Evolutionary conservation across 2,329 filamentous ascomycete species (phyloP).

Genomic region (Colletotrichum sp.): DNA sequence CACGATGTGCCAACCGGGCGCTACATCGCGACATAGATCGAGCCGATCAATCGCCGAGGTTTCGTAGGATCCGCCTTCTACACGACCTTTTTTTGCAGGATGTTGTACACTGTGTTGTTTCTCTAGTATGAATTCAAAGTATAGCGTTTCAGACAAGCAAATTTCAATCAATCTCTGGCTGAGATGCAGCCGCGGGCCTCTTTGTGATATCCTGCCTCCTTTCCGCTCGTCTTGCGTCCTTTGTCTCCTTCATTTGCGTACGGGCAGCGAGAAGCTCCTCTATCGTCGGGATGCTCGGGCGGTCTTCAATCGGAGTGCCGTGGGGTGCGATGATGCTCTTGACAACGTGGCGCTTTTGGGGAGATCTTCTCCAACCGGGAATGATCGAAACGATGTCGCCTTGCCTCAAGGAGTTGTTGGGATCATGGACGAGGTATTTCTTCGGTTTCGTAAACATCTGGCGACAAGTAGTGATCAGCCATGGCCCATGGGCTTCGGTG

Average conservation of each 20-base stretch:
- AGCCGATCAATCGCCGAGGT: neutral
- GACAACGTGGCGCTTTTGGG: constrained; percentile 75
- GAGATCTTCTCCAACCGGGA: constrained; percentile 68
- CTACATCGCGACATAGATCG: neutral
- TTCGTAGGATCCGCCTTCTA: neutral
- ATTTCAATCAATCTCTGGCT: neutral
- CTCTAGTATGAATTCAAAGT: neutral
- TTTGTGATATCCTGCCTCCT: constrained; percentile 26
- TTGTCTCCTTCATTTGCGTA: constrained; percentile 59
- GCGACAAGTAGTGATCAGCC: neutral
- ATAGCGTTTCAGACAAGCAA: neutral
- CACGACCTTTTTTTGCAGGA: neutral
- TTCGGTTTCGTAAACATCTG: constrained; percentile 70
- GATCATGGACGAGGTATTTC: constrained; percentile 79
- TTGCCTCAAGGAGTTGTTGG: constrained; percentile 72
- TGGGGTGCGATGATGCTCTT: constrained; percentile 75
- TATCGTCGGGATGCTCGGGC: constrained; percentile 69
- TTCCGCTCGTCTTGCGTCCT: constrained; percentile 57
- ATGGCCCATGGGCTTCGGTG: neutral
- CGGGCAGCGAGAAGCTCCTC: constrained; percentile 64
- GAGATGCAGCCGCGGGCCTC: neutral
- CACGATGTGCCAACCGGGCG: neutral
- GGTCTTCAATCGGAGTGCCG: constrained; percentile 65
- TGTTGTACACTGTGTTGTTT: neutral
- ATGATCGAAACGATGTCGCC: constrained; percentile 79